These are phyloP conservation scores for Stropharia rugosoannulata DNA, from an alignment of 768 basidiomycete species.

Conservation along the genomic window DNA sequence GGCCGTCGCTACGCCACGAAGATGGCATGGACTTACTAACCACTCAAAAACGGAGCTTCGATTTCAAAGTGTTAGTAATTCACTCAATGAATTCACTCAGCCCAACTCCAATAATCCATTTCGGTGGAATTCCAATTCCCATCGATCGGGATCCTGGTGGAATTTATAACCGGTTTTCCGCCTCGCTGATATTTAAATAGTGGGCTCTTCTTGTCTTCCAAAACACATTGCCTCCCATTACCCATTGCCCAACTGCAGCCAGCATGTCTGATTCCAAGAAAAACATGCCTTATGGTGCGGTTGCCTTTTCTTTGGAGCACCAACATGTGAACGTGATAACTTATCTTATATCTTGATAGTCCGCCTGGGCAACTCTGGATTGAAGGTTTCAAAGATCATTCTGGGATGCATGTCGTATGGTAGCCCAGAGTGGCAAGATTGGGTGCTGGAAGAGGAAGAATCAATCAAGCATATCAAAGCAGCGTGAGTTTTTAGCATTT, in stretches of 20 bases:
- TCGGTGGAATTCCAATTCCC: background rate
- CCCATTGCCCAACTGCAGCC: background rate
- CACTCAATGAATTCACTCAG: background rate
- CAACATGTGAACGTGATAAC: background rate
- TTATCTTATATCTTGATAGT: background rate
- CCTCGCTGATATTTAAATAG: background rate
- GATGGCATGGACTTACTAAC: no score
- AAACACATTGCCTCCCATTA: background rate
- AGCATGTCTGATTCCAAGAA: background rate
- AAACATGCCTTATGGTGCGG: background rate
- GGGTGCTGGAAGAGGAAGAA: slow-evolving; percentile 48
- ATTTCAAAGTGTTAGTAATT: no score
- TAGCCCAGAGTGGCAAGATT: slow-evolving; percentile 46
- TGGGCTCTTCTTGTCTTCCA: background rate
- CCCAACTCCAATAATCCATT: slow-evolving; percentile 7
- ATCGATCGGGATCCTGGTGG: background rate
- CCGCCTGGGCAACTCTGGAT: slow-evolving; percentile 4
- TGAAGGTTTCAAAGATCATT: slow-evolving; percentile 8
- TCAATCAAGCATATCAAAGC: slow-evolving; percentile 53
- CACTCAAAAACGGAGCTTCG: no score
- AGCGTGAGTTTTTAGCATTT: slow-evolving; percentile 28
- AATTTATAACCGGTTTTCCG: background rate
- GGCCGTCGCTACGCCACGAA: no score
- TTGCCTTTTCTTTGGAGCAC: background rate
- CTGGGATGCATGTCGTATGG: slow-evolving; percentile 50